Evolutionary conservation across 2,329 filamentous ascomycete genomes (phyloP), one percentile per base, ranked within the genome.

Genomic region (Aureobasidium sp.): DNA sequence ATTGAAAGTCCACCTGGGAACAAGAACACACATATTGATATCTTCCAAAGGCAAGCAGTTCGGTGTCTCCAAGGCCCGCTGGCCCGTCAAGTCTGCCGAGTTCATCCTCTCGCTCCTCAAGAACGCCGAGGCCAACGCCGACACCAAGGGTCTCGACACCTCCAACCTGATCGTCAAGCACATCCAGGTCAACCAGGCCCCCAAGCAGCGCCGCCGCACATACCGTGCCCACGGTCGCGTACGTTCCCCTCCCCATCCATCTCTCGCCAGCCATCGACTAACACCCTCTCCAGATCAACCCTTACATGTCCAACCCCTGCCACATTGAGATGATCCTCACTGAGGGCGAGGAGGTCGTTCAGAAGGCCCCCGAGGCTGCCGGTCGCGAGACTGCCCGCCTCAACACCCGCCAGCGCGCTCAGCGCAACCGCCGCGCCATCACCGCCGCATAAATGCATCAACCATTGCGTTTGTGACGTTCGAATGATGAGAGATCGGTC

Each of bases 111-210:
- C 89, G 77, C 91, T 99, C 74, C 90, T 99, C 74, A 94, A 92
- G 87, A 96, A 96, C 82, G 91, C 91, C 71, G 91, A 96, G 85
- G 87, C 91, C 83, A 96, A 96, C 81, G 91, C 91, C 78, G 92
- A 96, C 74, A 89, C 90, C 80, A 96, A 96, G 86, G 91, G 92
- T 75, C 90, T 96, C 76, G 91, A 99, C 82, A 97, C 92, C 77
- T 88, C 87, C 82, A 95, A 95, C 86, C 85, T 99, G 77, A 82
- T 97, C 78, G 90, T 99, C 83, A 97, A 97, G 90, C 95, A 97
- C 89, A 99, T 99, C 83, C 94, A 99, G 85, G 94, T 99, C 86
- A 99, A 99, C 90, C 94, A 99, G 86, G 95, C 94, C 73, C 94
- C 94, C 76, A 97, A 97, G 89, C 93, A 97, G 86, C 88, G 94